Evolutionary conservation across 345 rosid species (phyloP).

Genomic region (Anastatica hierochuntica): DNA sequence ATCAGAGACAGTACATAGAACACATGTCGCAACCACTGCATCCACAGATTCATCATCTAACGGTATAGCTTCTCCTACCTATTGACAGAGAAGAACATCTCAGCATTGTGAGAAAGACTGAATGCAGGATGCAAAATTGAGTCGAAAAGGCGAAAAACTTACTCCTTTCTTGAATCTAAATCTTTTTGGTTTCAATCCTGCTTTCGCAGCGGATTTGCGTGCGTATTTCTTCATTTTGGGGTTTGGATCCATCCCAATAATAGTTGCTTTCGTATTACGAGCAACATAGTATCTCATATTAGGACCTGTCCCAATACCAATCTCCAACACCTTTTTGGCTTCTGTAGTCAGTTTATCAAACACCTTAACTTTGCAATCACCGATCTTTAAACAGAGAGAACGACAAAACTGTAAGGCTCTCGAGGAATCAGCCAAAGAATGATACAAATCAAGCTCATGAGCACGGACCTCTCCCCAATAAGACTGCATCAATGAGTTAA

Average conservation of each 20-base stretch:
- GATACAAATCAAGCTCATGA: background rate
- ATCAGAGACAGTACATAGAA: slow-evolving; percentile 66
- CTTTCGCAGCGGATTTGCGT: slow-evolving; percentile 42
- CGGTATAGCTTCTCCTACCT: slow-evolving; percentile 89
- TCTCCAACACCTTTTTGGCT: slow-evolving; percentile 54
- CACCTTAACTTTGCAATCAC: slow-evolving; percentile 39
- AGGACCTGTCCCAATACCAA: slow-evolving; percentile 75
- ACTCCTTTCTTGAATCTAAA: slow-evolving; percentile 61
- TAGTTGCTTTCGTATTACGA: slow-evolving; percentile 29
- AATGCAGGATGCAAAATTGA: background rate
- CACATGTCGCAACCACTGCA: slow-evolving; percentile 75
- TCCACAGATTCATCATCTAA: slow-evolving; percentile 56
- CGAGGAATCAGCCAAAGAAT: background rate
- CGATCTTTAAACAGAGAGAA: slow-evolving; percentile 33
- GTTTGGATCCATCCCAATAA: slow-evolving; percentile 71
- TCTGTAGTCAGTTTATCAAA: slow-evolving; percentile 44
- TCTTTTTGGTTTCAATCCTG: slow-evolving; percentile 43
- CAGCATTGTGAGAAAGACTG: background rate
- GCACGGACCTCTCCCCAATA: slow-evolving; percentile 60
- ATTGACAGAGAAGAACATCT: slow-evolving; percentile 9
- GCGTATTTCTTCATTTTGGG: slow-evolving; percentile 56
- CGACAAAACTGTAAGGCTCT: background rate
- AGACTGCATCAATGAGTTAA: slow-evolving; percentile 37
- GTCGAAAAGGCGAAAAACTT: slow-evolving; percentile 25
- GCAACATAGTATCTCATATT: slow-evolving; percentile 56